These are phyloP conservation scores for Diplogelasinospora grovesii DNA, from an alignment of 495 filamentous ascomycete genomes.

Conservation along the genomic window DNA sequence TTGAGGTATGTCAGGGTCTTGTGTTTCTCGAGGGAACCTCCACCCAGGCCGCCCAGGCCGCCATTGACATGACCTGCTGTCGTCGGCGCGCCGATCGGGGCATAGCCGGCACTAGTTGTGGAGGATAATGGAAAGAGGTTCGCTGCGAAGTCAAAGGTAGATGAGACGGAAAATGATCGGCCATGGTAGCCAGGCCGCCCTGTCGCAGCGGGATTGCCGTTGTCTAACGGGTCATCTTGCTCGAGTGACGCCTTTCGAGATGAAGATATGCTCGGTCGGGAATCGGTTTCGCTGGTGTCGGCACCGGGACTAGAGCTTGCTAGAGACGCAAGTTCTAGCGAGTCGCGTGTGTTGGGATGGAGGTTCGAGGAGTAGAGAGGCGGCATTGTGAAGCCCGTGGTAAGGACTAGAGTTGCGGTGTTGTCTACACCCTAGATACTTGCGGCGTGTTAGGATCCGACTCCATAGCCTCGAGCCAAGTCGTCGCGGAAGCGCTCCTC, in stretches of 20 bases:
- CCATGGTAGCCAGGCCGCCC: conserved; percentile 39
- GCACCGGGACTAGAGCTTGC: conserved; percentile 68
- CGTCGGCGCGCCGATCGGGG: conserved; percentile 69
- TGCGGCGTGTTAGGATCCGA: conserved; percentile 2
- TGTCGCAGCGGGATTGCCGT: conserved; percentile 43
- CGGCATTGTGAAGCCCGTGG: conserved; percentile 26
- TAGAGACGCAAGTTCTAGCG: conserved; percentile 90
- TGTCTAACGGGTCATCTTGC: conserved; percentile 71
- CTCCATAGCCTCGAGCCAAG: background rate
- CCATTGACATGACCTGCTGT: conserved; percentile 40
- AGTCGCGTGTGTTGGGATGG: conserved; percentile 62
- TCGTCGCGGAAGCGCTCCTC: too few relatives aligned
- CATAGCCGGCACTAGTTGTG: conserved; percentile 68
- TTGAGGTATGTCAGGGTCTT: conserved; percentile 95
- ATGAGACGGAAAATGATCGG: conserved; percentile 82
- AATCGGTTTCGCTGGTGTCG: conserved; percentile 59
- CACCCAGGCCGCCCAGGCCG: conserved; percentile 40
- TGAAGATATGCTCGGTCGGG: conserved; percentile 77
- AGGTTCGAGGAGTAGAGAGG: conserved; percentile 42
- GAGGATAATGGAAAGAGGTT: conserved; percentile 91
- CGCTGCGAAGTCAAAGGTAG: conserved; percentile 86
- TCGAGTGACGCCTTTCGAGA: conserved; percentile 87
- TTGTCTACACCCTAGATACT: conserved; percentile 3
- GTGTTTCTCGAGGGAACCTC: conserved; percentile 76
- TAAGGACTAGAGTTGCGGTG: background rate